Conservation (phyloP, 352 stramenopile genomes). For the Pythium volutum region DNA sequence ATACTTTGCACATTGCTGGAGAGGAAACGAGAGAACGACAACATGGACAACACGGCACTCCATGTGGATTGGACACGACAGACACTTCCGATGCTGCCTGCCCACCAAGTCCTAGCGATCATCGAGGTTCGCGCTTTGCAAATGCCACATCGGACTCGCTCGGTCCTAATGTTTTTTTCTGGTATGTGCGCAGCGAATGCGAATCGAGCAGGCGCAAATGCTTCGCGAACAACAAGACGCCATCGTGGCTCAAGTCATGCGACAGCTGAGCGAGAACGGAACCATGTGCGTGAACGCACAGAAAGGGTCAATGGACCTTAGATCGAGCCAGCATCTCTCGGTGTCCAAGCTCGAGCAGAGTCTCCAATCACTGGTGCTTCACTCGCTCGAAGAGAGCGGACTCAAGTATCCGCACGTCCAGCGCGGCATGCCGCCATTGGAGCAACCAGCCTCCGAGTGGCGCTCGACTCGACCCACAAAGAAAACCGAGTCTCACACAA, state of each 20-base stretch:
- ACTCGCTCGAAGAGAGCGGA: constrained; percentile 60
- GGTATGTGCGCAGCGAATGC: constrained; percentile 23
- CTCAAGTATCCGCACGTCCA: constrained; percentile 60
- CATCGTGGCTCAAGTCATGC: constrained; percentile 64
- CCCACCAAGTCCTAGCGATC: constrained; percentile 28
- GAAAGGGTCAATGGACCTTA: not conserved
- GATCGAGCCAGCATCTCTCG: not conserved
- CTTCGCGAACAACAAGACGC: constrained; percentile 49
- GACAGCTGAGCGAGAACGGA: constrained; percentile 40
- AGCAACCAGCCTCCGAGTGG: not conserved
- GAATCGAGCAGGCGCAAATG: constrained; percentile 42
- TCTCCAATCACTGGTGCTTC: constrained; percentile 44
- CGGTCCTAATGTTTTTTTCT: not conserved
- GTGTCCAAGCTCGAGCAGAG: constrained; percentile 39
- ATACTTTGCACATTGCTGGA: not conserved
- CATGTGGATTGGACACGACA: not conserved
- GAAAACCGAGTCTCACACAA: not conserved
- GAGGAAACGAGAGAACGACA: not conserved
- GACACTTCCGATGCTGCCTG: constrained; percentile 19
- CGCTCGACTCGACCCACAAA: not conserved
- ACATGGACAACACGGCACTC: not conserved
- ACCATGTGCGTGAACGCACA: not conserved
- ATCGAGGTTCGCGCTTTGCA: constrained; percentile 23
- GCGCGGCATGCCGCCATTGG: constrained; percentile 3
- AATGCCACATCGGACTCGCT: not conserved